These are phyloP conservation scores for Globisporangium okanoganense DNA, from an alignment of 352 stramenopile species.

Conservation along the genomic window DNA sequence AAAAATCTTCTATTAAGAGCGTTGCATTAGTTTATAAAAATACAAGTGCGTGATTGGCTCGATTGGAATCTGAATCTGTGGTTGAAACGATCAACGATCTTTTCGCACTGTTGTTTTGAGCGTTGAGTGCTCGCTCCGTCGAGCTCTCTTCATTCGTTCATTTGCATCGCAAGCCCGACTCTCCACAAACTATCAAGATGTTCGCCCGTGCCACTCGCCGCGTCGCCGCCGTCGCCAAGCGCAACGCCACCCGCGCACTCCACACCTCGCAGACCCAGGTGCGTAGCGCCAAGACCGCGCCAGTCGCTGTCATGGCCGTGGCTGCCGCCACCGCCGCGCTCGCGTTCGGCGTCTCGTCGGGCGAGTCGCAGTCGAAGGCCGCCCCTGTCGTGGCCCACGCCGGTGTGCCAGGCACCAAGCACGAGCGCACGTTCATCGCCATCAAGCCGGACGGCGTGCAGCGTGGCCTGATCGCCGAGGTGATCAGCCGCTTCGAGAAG, in stretches of 20 bases:
- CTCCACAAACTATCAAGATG: constrained; percentile 30
- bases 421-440: constrained; percentile 94
- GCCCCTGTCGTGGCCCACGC: constrained; percentile 48
- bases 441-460: constrained; percentile 95
- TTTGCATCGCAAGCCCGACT: constrained; percentile 19
- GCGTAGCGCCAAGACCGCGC: constrained; percentile 24
- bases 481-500: constrained; percentile 95
- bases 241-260: constrained; percentile 45
- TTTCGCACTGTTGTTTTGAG: constrained; percentile 7
- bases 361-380: constrained; percentile 42
- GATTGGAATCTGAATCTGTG: constrained; percentile 16
- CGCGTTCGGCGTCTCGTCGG: constrained; percentile 35
- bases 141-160: constrained; percentile 26
- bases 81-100: constrained; percentile 13
- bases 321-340: constrained; percentile 45
- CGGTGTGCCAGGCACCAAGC: constrained; percentile 88
- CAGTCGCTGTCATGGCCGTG: constrained; percentile 33
- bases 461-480: constrained; percentile 91
- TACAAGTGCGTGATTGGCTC: constrained; percentile 4
- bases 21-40: background rate
- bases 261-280: constrained; percentile 42
- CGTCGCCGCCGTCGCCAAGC: constrained; percentile 60
- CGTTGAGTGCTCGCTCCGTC: background rate
- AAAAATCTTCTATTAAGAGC: background rate
- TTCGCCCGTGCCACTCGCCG: constrained; percentile 66